phyloP scores from a whole-genome alignment of 2,329 filamentous ascomycete species.

The Xylaria sp. region DNA sequence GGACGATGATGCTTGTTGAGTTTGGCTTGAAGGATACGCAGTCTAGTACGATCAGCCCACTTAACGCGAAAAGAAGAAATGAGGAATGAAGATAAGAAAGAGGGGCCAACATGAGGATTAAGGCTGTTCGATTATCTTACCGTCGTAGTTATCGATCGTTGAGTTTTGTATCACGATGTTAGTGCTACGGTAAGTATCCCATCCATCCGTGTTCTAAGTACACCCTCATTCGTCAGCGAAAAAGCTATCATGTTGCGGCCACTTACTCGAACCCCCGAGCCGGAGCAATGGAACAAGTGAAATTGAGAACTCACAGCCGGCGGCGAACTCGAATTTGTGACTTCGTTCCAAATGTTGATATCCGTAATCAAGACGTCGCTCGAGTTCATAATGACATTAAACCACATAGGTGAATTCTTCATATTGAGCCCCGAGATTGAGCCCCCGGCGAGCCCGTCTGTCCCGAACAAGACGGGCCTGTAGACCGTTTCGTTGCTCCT shows the following conservation, averaged over 20 bases:
- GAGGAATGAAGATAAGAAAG: background rate
- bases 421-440: conserved; percentile 68
- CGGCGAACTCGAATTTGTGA: conserved; percentile 37
- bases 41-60: conserved; percentile 51
- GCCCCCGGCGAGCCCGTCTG: conserved; percentile 67
- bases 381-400: conserved; percentile 70
- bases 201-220: conserved; percentile 72
- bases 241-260: background rate
- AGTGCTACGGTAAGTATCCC: conserved; percentile 69
- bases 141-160: conserved; percentile 72
- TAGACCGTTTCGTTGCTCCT: conserved; percentile 66
- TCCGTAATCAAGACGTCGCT: conserved; percentile 70
- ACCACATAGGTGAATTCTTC: conserved; percentile 67
- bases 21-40: conserved; percentile 74
- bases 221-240: background rate
- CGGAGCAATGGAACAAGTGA: conserved; percentile 41
- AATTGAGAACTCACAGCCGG: conserved; percentile 61
- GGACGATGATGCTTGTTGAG: conserved; percentile 67
- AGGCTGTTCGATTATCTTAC: conserved; percentile 43
- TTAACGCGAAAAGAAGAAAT: background rate
- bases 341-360: conserved; percentile 62
- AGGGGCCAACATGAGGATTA: background rate
- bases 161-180: conserved; percentile 73
- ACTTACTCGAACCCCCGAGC: background rate
- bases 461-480: conserved; percentile 69